Base-by-base conservation (phyloP, 768 basidiomycete genomes). In the Suillus decipiens region DNA sequence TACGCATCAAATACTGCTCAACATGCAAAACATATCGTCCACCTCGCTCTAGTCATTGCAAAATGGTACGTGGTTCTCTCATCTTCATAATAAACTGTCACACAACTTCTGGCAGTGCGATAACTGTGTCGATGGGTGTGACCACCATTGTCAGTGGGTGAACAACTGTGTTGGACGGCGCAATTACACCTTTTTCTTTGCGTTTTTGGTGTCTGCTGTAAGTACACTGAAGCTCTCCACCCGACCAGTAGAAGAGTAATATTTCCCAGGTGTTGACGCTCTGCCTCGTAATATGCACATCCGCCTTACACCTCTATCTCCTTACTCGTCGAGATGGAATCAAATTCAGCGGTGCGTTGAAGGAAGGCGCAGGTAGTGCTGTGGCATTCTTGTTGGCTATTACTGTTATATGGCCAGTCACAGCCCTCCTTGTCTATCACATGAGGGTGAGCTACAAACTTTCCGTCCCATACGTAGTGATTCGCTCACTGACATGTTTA, bases 141-240 rank as follows among this genome's bases (percentile, higher is more conserved):
- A 96, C 73, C 92, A 96, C 71, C 93, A 94, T 71, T 92, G 89
- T 66, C 89, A 89, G 71, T 92, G 89, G 90, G 86, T 99, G 22
- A 97, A 98, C 74, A 97, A 95, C 72, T 99, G 97, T 73, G 84
- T 99, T 45, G 97, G 97, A 8, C 86, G 93, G 45, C 88, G 95
- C 51, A 99, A 98, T 73, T 99, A 99, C 73, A 90, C 93, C 19
- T 83, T 88, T n/a, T 99, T 99, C 77, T 88, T 96, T 65, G 86
- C 85, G 0, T 86, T 96, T 67, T 81, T 99, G n/a, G 73, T 89
- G 45, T 85, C 86, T 41, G 84, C 88, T 12, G 91, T 94, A 72
- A 72, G 92, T 84, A 22, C 48, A 43, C 65, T 66, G 0, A 33
- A 37, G 28, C 28, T 5, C 24, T 53, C 28, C 3, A 12, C 17